Percentiles rank a stretch among this genome's conserved stretches.
phyloP scores from a whole-genome alignment of 768 basidiomycete genomes.

The Phallus indusiatus region DNA sequence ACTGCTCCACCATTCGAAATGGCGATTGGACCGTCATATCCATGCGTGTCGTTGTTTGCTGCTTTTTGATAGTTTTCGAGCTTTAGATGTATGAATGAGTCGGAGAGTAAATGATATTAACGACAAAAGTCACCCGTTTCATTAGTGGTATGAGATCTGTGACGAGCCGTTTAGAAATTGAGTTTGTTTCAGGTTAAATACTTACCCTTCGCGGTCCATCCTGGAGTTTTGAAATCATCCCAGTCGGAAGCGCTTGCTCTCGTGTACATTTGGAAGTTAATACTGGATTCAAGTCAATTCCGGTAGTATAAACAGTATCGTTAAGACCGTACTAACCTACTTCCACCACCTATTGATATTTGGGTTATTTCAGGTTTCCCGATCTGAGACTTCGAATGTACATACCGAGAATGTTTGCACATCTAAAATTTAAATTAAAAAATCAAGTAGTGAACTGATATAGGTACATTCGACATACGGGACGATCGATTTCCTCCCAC shows the following conservation, averaged over 20 bases:
- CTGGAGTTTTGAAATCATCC: constrained; percentile 67
- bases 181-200: background rate
- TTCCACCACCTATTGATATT: constrained; percentile 35
- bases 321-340: constrained; percentile 31
- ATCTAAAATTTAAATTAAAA: constrained; percentile 27
- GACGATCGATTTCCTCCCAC: constrained; percentile 57
- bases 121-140: constrained; percentile 44
- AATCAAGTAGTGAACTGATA: background rate
- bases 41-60: constrained; percentile 54
- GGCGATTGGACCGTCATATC: constrained; percentile 65
- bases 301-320: constrained; percentile 3
- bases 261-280: constrained; percentile 77
- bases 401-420: constrained; percentile 54
- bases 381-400: background rate
- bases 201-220: constrained; percentile 56
- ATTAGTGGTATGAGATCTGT: constrained; percentile 62
- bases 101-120: background rate
- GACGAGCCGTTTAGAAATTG: background rate
- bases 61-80: constrained; percentile 75
- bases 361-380: background rate
- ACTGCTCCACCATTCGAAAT: constrained; percentile 63
- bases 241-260: constrained; percentile 56
- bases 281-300: constrained; percentile 35
- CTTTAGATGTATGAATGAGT: constrained; percentile 20
- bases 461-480: constrained; percentile 35